These are phyloP conservation scores for Asterophora parasitica DNA, from an alignment of 768 basidiomycete species.

Conservation along the genomic window DNA sequence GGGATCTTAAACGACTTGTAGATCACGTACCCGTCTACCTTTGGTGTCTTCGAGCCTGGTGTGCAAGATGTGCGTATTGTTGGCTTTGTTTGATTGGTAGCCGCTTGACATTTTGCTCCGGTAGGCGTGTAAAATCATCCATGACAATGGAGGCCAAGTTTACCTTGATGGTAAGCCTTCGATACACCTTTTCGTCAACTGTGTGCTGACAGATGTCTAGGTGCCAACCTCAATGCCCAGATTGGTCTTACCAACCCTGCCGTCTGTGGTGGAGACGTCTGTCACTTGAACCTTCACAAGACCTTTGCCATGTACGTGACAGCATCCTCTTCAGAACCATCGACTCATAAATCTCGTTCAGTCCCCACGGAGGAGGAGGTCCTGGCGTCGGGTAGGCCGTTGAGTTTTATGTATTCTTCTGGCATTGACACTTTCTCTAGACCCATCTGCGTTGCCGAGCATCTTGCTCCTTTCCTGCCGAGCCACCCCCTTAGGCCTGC, in stretches of 20 bases:
- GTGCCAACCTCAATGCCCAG: conserved; percentile 92
- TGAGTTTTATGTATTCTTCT: conserved; percentile 4
- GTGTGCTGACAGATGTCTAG: conserved; percentile 23
- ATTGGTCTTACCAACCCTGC: conserved; percentile 91
- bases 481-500: conserved; percentile 72
- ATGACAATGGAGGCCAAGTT: conserved; percentile 93
- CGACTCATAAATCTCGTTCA: conserved; percentile 22
- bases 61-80: conserved; percentile 55
- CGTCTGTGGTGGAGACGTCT: conserved; percentile 95
- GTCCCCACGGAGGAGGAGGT: conserved; percentile 96
- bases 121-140: conserved; percentile 88
- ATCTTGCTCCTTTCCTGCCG: conserved; percentile 93
- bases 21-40: conserved; percentile 97
- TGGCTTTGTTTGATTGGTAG: neutral
- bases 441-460: conserved; percentile 91
- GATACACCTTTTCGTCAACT: neutral
- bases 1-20: conserved; percentile 22
- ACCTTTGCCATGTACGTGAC: conserved; percentile 80
- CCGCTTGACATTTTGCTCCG: conserved; percentile 5
- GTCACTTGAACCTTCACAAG: conserved; percentile 98
- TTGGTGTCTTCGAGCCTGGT: conserved; percentile 95
- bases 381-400: conserved; percentile 82
- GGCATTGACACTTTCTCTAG: conserved; percentile 26
- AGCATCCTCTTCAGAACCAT: neutral
- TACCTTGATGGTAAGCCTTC: conserved; percentile 75